These are phyloP conservation scores for Fraxinus sp. DNA, from an alignment of 305 asterid species.

Conservation along the genomic window DNA sequence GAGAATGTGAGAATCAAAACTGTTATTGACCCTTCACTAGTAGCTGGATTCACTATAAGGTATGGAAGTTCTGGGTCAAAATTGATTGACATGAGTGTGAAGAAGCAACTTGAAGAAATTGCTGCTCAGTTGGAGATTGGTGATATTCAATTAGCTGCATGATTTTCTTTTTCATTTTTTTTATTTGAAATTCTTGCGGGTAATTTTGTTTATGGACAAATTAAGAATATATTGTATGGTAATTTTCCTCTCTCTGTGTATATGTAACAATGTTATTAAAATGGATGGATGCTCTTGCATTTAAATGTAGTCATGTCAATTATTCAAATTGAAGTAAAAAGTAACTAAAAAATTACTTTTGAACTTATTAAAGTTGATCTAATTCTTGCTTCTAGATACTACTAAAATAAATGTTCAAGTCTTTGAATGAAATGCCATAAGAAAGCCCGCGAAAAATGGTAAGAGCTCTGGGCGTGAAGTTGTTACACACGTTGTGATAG, in stretches of 20 bases:
- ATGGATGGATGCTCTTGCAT: background rate
- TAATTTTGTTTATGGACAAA: background rate
- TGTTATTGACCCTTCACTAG: slow-evolving; percentile 62
- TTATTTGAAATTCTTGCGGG: background rate
- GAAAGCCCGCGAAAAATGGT: background rate
- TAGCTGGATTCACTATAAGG: slow-evolving; percentile 86
- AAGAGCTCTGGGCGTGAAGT: background rate
- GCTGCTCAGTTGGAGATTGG: slow-evolving; percentile 69
- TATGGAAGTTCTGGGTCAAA: slow-evolving; percentile 73
- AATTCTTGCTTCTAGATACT: too few species aligned
- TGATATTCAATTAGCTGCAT: slow-evolving; percentile 61
- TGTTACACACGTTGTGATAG: background rate
- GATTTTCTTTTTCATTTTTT: background rate
- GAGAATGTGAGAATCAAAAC: slow-evolving; percentile 73
- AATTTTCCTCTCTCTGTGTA: background rate
- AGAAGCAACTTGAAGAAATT: slow-evolving; percentile 86
- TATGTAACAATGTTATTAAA: background rate
- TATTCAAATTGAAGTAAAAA: background rate
- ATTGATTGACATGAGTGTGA: slow-evolving; percentile 86
- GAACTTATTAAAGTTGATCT: too few species aligned
- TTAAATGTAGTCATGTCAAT: background rate
- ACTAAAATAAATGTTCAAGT: too few species aligned
- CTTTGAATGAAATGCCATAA: background rate
- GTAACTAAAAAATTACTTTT: too few species aligned
- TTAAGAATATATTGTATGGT: background rate